phyloP scores from a whole-genome alignment of 2,329 filamentous ascomycete species.

The Atkinsonella hypoxylon region DNA sequence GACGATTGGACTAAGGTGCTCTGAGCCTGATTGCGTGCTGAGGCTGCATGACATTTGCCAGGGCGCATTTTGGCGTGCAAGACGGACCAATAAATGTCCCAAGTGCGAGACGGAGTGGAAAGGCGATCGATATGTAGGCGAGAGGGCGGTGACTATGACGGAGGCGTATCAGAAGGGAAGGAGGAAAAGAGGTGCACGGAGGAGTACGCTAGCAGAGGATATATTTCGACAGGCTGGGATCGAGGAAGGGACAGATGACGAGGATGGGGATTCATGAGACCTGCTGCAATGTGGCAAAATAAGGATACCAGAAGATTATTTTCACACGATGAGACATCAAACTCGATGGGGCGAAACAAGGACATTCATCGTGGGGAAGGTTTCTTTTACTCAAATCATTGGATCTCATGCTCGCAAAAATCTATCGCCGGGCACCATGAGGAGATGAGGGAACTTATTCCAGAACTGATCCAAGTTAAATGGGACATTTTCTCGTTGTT shows the following conservation, averaged over 20 bases:
- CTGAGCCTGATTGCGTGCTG: slow-evolving; percentile 51
- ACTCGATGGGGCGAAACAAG: too few relatives aligned
- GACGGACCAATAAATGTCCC: slow-evolving; percentile 52
- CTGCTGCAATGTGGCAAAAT: too few relatives aligned
- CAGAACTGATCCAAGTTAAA: too few relatives aligned
- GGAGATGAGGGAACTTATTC: too few relatives aligned
- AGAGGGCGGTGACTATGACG: slow-evolving; percentile 43
- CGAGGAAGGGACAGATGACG: slow-evolving; percentile 5
- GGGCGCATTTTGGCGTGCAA: slow-evolving; percentile 59
- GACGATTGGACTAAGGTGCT: slow-evolving; percentile 71
- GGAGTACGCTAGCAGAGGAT: slow-evolving; percentile 23
- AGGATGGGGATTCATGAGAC: too few relatives aligned
- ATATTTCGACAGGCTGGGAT: slow-evolving; percentile 16
- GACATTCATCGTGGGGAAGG: too few relatives aligned
- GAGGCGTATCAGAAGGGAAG: slow-evolving; percentile 34
- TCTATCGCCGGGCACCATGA: too few relatives aligned
- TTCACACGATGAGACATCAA: too few relatives aligned
- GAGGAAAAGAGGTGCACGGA: slow-evolving; percentile 22
- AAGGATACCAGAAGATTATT: too few relatives aligned
- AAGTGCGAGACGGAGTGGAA: slow-evolving; percentile 41
- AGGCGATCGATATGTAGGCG: slow-evolving; percentile 39
- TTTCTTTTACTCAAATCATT: too few relatives aligned
- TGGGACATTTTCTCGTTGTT: too few relatives aligned
- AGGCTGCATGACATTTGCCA: slow-evolving; percentile 70
- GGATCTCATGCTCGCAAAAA: too few relatives aligned